Evolutionary conservation across 2,329 filamentous ascomycete genomes (phyloP), one percentile per base, ranked within the genome.

Genomic region (Thelonectria discophora): DNA sequence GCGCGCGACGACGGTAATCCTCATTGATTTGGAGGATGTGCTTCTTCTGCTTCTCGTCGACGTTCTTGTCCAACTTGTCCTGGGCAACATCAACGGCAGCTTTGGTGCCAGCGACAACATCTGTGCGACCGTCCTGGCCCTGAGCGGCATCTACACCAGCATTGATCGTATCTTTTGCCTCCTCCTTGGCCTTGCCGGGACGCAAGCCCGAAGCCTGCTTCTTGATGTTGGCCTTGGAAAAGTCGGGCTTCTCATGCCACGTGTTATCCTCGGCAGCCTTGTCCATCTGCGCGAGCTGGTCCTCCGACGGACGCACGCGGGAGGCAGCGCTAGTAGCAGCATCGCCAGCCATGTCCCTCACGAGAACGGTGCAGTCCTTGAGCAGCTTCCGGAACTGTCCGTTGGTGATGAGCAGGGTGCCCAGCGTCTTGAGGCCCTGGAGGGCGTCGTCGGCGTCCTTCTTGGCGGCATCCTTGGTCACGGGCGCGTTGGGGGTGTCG

Each of bases 371-470:
- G 12, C 91, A 90, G 82, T 99, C 95, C 64, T 86, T 91, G 68
- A 97, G 79, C 34, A 97, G 87, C 81, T 97, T 97, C 69, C 93
- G 87, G 84, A 97, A 97, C 76, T 98, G 94, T 68, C 95, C 95
- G 72, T 99, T 99, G 71, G 94, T 97, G 73, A 98, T 90, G 71
- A 98, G 82, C 59, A 99, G 83, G 17, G 90, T 94, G 53, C 94
- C 95, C 1, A 99, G 83, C 3, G 93, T 97, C 69, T 93, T 89
- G 46, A 99, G 79, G 24, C 94, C 95, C 66, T 97, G 88, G 9
- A 96, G 82, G 1, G 91, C 93, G 75, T 94, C 85, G 65, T 95
- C 88, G 42, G 90, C 92, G 75, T 99, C 92, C 74, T 94, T 89
- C 79, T 90, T 88, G 24, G 91, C 92, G 2, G 86, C 85, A 1